Conservation (phyloP, 2,329 filamentous ascomycete species). For the Fusarium mangiferae region DNA sequence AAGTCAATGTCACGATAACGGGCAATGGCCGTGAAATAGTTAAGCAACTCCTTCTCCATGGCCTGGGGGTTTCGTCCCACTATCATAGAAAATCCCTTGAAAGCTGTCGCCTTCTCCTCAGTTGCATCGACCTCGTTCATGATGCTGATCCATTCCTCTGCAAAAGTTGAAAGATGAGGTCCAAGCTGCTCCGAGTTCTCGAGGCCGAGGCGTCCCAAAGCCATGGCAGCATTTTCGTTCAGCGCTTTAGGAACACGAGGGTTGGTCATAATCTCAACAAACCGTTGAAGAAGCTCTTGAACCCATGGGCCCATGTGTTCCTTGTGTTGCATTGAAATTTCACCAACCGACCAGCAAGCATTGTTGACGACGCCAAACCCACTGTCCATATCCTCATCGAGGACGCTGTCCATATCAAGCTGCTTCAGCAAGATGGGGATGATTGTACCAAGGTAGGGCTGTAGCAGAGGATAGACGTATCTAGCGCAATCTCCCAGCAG, state of each 20-base stretch:
- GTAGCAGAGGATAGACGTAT: conserved; percentile 86
- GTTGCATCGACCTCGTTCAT: conserved; percentile 89
- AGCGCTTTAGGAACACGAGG: conserved; percentile 86
- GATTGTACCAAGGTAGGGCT: conserved; percentile 76
- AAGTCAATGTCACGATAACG: conserved; percentile 74
- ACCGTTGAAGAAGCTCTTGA: conserved; percentile 78
- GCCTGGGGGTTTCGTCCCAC: conserved; percentile 89
- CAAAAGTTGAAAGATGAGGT: conserved; percentile 81
- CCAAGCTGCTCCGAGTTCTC: conserved; percentile 81
- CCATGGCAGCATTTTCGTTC: conserved; percentile 93
- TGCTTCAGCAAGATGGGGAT: conserved; percentile 87
- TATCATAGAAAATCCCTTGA: conserved; percentile 88
- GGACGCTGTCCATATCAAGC: conserved; percentile 80
- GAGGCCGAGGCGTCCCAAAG: conserved; percentile 86
- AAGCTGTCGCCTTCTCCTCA: conserved; percentile 93
- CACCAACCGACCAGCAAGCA: conserved; percentile 95
- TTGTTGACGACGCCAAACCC: conserved; percentile 97
- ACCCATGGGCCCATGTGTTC: conserved; percentile 81
- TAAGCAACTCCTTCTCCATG: conserved; percentile 85
- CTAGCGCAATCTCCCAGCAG: conserved; percentile 94
- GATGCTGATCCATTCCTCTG: conserved; percentile 80
- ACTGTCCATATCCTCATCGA: conserved; percentile 83
- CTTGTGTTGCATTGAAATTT: conserved; percentile 85
- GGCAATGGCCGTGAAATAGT: conserved; percentile 87
- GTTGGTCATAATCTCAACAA: conserved; percentile 86